Evolutionary conservation across 768 basidiomycete genomes (phyloP).

Genomic region (Collybiopsis luxurians): DNA sequence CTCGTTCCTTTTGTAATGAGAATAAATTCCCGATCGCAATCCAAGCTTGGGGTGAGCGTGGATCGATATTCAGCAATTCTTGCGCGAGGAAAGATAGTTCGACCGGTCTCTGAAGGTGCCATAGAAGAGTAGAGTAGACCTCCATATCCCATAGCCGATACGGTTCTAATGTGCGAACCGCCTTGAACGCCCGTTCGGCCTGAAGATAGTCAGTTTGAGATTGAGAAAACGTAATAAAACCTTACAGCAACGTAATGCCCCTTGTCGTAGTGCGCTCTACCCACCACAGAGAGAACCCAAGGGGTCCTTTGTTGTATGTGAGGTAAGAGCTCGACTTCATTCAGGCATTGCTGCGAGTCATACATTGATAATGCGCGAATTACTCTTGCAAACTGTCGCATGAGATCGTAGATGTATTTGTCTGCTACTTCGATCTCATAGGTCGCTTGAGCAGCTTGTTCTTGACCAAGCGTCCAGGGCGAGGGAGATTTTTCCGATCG

Average conservation of each 20-base stretch:
- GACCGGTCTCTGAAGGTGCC: conserved; percentile 87
- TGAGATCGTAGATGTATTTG: conserved; percentile 76
- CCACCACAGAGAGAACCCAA: conserved; percentile 80
- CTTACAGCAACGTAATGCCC: conserved; percentile 87
- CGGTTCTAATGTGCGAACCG: conserved; percentile 82
- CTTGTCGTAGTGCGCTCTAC: conserved; percentile 86
- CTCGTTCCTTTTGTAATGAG: conserved; percentile 90
- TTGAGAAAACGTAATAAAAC: conserved; percentile 20
- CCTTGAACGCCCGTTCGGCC: conserved; percentile 89
- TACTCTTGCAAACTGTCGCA: conserved; percentile 80
- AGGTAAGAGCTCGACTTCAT: conserved; percentile 76
- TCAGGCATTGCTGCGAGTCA: conserved; percentile 71
- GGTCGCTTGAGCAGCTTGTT: conserved; percentile 68
- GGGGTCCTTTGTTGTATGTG: conserved; percentile 68
- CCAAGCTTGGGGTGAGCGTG: conserved; percentile 89
- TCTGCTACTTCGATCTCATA: conserved; percentile 77
- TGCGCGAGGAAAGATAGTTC: conserved; percentile 92
- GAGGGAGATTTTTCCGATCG: conserved; percentile 63
- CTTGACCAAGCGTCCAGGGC: conserved; percentile 62
- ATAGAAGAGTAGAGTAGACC: conserved; percentile 91
- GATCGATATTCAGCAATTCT: conserved; percentile 80
- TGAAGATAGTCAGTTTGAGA: conserved; percentile 31
- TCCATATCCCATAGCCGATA: conserved; percentile 93
- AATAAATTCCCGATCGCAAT: conserved; percentile 96
- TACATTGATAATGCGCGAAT: conserved; percentile 72